Percentiles rank a stretch among this genome's conserved stretches.
phyloP scores from a whole-genome alignment of 805 yeast genomes.

The Teunomyces cretensis region DNA sequence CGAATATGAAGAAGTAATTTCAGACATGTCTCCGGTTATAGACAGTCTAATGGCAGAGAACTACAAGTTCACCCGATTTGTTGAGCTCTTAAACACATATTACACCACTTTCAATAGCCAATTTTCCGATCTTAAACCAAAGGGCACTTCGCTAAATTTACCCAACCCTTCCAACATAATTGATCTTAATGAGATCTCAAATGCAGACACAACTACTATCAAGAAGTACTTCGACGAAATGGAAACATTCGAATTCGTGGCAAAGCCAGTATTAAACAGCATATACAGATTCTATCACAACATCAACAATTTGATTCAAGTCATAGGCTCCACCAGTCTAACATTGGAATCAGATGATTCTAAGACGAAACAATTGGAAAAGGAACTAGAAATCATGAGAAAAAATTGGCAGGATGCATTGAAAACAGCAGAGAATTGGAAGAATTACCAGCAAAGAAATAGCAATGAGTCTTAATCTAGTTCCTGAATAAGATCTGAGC shows the following conservation, averaged over 20 bases:
- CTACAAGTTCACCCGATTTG: slow-evolving; percentile 32
- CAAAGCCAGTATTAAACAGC: slow-evolving; percentile 35
- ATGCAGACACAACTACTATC: slow-evolving; percentile 12
- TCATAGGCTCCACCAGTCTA: slow-evolving; percentile 5
- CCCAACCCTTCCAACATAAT: slow-evolving; percentile 35
- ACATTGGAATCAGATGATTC: slow-evolving; percentile 10
- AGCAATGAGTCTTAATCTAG: background rate
- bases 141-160: slow-evolving; percentile 8
- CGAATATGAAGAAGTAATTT: slow-evolving; percentile 33
- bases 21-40: slow-evolving; percentile 33
- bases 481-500: background rate
- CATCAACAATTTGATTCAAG: slow-evolving; percentile 11
- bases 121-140: slow-evolving; percentile 18
- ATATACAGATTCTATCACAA: slow-evolving; percentile 36
- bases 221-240: slow-evolving; percentile 27
- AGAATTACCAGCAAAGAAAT: slow-evolving; percentile 14
- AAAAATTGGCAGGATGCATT: slow-evolving; percentile 42
- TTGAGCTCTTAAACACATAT: slow-evolving; percentile 28
- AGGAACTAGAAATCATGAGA: slow-evolving; percentile 33
- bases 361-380: slow-evolving; percentile 20
- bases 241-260: slow-evolving; percentile 33
- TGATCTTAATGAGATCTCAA: slow-evolving; percentile 20
- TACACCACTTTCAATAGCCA: slow-evolving; percentile 25
- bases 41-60: slow-evolving; percentile 39
- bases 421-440: slow-evolving; percentile 41